Evolutionary conservation across 345 rosid genomes (phyloP), one percentile per base, ranked within the genome.

Genomic region (Eutrema heterophyllum): DNA sequence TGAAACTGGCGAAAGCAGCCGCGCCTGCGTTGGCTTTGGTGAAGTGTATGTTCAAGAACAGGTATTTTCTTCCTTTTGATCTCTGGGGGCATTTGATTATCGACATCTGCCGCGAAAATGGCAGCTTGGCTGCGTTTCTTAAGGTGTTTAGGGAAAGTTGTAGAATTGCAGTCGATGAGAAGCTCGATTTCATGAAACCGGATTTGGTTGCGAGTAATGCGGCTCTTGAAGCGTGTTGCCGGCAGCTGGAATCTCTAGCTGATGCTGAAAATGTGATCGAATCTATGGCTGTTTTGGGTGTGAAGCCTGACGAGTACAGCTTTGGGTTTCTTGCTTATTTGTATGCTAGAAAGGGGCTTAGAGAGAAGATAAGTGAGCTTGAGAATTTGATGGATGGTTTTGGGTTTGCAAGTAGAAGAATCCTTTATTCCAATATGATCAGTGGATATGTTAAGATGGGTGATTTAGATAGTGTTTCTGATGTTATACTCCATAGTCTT

Each of bases 281-380:
- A 76, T 82, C 75, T 13, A 89, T 92, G 95, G 83, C 97, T 3
- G 81, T 87, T 68, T 78, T 92, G 72, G 85, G 87, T 53, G 73
- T 88, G 74, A 83, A 79, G 84, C 99, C 97, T 57, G 83, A 88
- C 72, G 97, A 87, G 64, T 78, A 39, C 1, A 88, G 88, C 70
- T 87, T 94, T 60, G 97, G 96, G 60, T 87, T 83, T 80, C 93
- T 95, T 66, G 86, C 85, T 72, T 92, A 95, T 75, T 74, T 95
- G 75, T 92, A 88, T 82, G 97, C 97, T n/a, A 61, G 86, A 6
- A 87, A 90, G 61, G 99, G 93, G 60, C 79, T 84, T 48, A 44
- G 62, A 48, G 86, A 84, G 58, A 95, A 88, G 87, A 81, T 90
- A 24, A 39, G 24, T 6, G 96, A 95, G 81, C 76, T 95, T 41